Base-by-base conservation (phyloP, 2,329 filamentous ascomycete genomes). In the Hypomyces perniciosus region DNA sequence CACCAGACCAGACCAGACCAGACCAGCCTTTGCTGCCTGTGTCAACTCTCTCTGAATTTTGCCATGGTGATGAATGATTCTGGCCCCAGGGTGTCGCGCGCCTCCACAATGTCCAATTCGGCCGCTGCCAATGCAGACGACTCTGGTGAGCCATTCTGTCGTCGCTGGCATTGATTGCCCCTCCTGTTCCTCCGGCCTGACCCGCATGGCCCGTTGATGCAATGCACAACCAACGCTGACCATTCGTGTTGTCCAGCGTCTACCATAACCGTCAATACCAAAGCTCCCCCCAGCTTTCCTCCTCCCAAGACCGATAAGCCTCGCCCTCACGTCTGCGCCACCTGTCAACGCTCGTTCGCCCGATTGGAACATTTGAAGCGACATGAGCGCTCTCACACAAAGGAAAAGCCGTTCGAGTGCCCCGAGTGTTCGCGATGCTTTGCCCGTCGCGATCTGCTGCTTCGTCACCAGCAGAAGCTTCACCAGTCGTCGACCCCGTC, bases 381-480 rank as follows among this genome's bases (percentile, higher is more conserved):
- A 54, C 93, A 99, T 70, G 93, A 97, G 72, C 83, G 93, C 56
- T 96, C 90, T n/a, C 91, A 96, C 67, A 96, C 91, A 41, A 96
- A 99, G 69, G 91, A 99, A 73, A 99, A 99, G 76, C 93, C 93
- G 1, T 99, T 99, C 62, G 90, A 96, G 70, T 99, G 93, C 63
- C 89, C 90, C 29, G 90, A 97, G 68, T 99, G 93, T 70, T 81
- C 89, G 35, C 77, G 93, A 71, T 97, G 93, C 72, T 99, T 99
- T 71, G 93, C 93, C 54, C 84, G 93, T 54, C 84, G 93, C 58
- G 93, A 99, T 69, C 72, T 99, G 59, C 79, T 99, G 50, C 75
- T 99, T 58, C 84, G 93, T 53, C 93, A 99, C 71, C 93, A 99
- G 77, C 93, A 99, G 76, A 99, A 99, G 77, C 80, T 99, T 44